Conservation (phyloP, 2,329 filamentous ascomycete genomes). For the Anisogramma anomala region DNA sequence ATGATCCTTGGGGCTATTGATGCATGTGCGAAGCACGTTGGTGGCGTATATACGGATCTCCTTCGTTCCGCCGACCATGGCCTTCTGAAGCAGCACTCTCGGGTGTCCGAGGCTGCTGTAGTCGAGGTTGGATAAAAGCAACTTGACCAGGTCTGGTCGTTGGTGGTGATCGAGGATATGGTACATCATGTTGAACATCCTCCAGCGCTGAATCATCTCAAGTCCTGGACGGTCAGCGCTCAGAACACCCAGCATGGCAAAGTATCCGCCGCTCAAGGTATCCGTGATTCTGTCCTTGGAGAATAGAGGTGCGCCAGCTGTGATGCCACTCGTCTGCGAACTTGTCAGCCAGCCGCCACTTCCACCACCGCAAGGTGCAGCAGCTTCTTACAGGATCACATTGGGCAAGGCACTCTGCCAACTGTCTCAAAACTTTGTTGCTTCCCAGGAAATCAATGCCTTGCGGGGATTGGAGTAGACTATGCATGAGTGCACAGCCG, state of each 20-base stretch:
- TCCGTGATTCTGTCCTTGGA: slow-evolving; percentile 73
- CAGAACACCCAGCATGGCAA: slow-evolving; percentile 78
- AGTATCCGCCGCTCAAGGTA: slow-evolving; percentile 85
- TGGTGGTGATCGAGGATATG: slow-evolving; percentile 89
- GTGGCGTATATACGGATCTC: slow-evolving; percentile 86
- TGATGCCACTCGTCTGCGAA: slow-evolving; percentile 53
- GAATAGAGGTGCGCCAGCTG: slow-evolving; percentile 80
- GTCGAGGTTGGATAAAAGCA: slow-evolving; percentile 82
- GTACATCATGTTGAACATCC: slow-evolving; percentile 99
- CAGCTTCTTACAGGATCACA: slow-evolving; percentile 61
- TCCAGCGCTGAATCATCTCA: slow-evolving; percentile 86
- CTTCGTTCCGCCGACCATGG: slow-evolving; percentile 82
- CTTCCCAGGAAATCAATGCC: slow-evolving; percentile 77
- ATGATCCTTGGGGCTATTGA: slow-evolving; percentile 41
- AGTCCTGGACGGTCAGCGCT: slow-evolving; percentile 75
- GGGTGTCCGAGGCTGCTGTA: slow-evolving; percentile 83
- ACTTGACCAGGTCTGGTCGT: slow-evolving; percentile 80
- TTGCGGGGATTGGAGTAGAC: slow-evolving; percentile 73
- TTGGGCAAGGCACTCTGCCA: slow-evolving; percentile 91
- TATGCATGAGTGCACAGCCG: slow-evolving; percentile 79
- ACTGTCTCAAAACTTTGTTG: slow-evolving; percentile 84
- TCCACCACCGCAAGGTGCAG: not conserved
- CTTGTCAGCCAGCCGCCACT: not conserved
- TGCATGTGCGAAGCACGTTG: slow-evolving; percentile 76
- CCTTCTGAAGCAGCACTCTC: slow-evolving; percentile 84